Conservation (phyloP, 2,329 filamentous ascomycete species). For the Cytospora paraplurivora region DNA sequence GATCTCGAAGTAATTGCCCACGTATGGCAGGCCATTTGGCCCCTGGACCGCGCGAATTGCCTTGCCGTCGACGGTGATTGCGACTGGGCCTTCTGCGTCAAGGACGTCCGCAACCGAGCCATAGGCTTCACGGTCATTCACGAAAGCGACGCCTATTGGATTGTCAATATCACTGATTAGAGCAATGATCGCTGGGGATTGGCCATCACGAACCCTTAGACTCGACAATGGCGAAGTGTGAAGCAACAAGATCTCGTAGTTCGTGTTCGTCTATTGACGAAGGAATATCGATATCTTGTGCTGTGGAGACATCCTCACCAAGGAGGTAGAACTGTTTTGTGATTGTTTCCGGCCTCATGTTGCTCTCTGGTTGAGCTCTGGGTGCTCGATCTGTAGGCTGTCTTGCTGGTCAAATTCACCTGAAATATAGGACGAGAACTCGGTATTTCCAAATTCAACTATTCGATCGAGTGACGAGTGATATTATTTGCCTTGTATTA, state of each 20-base stretch:
- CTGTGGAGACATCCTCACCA: slow-evolving; percentile 43
- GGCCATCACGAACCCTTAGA: slow-evolving; percentile 39
- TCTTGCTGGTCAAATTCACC: background rate
- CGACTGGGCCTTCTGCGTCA: slow-evolving; percentile 39
- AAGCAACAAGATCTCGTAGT: slow-evolving; percentile 44
- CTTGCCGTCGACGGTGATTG: slow-evolving; percentile 52
- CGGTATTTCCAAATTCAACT: background rate
- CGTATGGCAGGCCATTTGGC: slow-evolving; percentile 48
- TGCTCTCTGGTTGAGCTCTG: slow-evolving; percentile 28
- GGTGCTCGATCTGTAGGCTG: background rate
- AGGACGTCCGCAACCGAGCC: slow-evolving; percentile 41
- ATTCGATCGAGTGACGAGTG: background rate
- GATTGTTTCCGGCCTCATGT: slow-evolving; percentile 34
- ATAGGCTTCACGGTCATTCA: slow-evolving; percentile 37
- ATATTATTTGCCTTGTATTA: background rate
- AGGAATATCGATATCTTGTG: slow-evolving; percentile 43
- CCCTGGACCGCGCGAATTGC: slow-evolving; percentile 53
- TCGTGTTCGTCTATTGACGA: slow-evolving; percentile 40
- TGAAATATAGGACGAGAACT: background rate
- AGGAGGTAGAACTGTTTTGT: slow-evolving; percentile 46
- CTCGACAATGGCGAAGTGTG: slow-evolving; percentile 48
- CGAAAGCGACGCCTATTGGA: slow-evolving; percentile 42
- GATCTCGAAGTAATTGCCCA: slow-evolving; percentile 57
- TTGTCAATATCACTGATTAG: background rate
- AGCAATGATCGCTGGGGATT: background rate